Evolutionary conservation across 164 flowering plant species (phyloP).

Genomic region (Nymphaea thermarum): DNA sequence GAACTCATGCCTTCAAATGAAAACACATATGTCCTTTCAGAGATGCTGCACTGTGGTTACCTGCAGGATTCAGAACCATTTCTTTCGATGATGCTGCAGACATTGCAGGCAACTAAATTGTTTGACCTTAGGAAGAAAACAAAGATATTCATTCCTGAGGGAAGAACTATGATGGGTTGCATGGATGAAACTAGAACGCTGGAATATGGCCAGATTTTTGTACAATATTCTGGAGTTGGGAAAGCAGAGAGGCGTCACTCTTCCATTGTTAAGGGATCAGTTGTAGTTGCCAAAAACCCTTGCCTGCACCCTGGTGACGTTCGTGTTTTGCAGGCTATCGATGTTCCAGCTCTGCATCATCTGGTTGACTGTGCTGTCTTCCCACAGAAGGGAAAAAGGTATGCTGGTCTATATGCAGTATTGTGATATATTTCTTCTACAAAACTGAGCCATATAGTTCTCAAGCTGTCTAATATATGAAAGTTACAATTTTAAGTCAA

Average conservation of each 20-base stretch:
- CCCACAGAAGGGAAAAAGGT: constrained; percentile 79
- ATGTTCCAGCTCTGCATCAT: constrained; percentile 64
- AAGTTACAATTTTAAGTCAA: no score
- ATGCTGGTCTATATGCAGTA: constrained; percentile 1
- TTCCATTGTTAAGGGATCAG: constrained; percentile 31
- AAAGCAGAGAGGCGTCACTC: constrained; percentile 2
- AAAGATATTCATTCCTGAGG: constrained; percentile 54
- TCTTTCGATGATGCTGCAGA: constrained; percentile 79
- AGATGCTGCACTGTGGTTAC: constrained; percentile 66
- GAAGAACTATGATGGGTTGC: constrained; percentile 87
- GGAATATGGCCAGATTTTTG: constrained; percentile 84
- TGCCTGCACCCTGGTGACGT: constrained; percentile 96
- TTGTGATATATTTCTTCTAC: no score
- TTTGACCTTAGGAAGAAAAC: constrained; percentile 49
- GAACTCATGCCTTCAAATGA: constrained; percentile 73
- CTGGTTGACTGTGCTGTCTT: constrained; percentile 95
- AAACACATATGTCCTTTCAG: constrained; percentile 47
- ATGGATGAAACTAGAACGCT: constrained; percentile 73
- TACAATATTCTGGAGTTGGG: constrained; percentile 41
- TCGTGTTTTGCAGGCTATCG: constrained; percentile 58
- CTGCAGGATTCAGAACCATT: constrained; percentile 71
- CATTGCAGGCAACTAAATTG: constrained; percentile 57
- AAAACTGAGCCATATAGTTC: no score
- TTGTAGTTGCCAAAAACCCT: constrained; percentile 88
- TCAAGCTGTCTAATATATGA: no score